Conservation (phyloP, 2,329 filamentous ascomycete species). For the Botrytis galanthina region DNA sequence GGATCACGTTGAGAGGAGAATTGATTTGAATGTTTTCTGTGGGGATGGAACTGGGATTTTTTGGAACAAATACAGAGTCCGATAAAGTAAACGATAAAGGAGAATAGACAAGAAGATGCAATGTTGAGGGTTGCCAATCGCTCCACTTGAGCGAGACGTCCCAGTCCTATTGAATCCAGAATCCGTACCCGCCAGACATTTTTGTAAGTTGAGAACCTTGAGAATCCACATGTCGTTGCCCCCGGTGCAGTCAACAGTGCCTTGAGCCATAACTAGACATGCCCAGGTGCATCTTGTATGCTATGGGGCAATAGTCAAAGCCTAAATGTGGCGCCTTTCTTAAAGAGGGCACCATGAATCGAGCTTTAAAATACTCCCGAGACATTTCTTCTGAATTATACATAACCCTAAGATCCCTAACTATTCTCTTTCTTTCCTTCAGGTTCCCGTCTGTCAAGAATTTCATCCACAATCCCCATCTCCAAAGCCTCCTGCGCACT, state of each 20-base stretch:
- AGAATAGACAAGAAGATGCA: background rate
- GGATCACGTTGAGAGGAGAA: background rate
- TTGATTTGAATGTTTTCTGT: background rate
- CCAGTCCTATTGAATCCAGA: too few species aligned
- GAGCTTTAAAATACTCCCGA: background rate
- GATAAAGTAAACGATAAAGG: background rate
- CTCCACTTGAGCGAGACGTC: background rate
- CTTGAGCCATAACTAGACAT: background rate
- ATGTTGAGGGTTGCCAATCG: background rate
- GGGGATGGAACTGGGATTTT: background rate
- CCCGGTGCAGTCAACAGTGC: background rate
- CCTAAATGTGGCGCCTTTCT: too few species aligned
- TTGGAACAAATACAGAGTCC: background rate
- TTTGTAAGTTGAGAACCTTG: background rate
- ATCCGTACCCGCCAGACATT: background rate
- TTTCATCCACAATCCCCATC: conserved; percentile 88
- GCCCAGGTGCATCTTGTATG: background rate
- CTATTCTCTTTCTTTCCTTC: conserved; percentile 25
- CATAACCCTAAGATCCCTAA: background rate
- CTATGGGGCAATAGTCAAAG: background rate
- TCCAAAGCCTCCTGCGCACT: conserved; percentile 84
- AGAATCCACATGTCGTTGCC: background rate
- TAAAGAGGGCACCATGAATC: background rate
- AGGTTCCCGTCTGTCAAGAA: conserved; percentile 62
- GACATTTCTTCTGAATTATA: background rate